Percentiles rank a stretch among this genome's conserved stretches.
These are phyloP conservation scores for Pluteus cervinus DNA, from an alignment of 768 basidiomycete species.

Conservation along the genomic window DNA sequence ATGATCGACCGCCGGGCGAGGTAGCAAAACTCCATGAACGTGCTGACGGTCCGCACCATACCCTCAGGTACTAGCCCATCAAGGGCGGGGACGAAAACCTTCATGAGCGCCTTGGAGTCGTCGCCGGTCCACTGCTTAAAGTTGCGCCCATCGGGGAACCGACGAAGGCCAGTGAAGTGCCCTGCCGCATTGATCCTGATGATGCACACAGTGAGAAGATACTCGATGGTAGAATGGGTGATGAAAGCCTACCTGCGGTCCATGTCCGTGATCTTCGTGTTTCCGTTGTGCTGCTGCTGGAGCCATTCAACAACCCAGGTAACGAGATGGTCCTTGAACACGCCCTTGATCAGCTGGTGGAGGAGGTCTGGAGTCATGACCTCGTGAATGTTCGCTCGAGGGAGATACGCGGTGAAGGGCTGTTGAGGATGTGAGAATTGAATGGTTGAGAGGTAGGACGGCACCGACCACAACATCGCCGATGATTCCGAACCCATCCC, in stretches of 20 bases:
- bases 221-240: no score
- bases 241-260: constrained; percentile 6
- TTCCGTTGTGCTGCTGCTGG: constrained; percentile 2
- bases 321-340: constrained; percentile 31
- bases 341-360: constrained; percentile 32
- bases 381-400: constrained; percentile 28
- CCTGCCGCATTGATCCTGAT: no score
- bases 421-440: constrained; percentile 5
- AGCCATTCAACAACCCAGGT: constrained; percentile 10
- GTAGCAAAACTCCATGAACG: constrained; percentile 19
- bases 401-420: constrained; percentile 27
- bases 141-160: constrained; percentile 4
- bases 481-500: constrained; percentile 27
- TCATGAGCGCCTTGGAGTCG: constrained; percentile 9
- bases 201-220: no score
- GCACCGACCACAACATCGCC: constrained; percentile 25
- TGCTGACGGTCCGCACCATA: constrained; percentile 11
- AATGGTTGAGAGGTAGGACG: not conserved
- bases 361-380: constrained; percentile 27
- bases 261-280: constrained; percentile 12
- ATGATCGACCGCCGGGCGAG: constrained; percentile 10
- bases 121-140: constrained; percentile 8
- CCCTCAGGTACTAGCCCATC: constrained; percentile 17
- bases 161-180: constrained; percentile 5
- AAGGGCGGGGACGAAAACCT: constrained; percentile 20